These are phyloP conservation scores for Stemphylium vesicarium DNA, from an alignment of 2,329 filamentous ascomycete genomes.

Conservation along the genomic window DNA sequence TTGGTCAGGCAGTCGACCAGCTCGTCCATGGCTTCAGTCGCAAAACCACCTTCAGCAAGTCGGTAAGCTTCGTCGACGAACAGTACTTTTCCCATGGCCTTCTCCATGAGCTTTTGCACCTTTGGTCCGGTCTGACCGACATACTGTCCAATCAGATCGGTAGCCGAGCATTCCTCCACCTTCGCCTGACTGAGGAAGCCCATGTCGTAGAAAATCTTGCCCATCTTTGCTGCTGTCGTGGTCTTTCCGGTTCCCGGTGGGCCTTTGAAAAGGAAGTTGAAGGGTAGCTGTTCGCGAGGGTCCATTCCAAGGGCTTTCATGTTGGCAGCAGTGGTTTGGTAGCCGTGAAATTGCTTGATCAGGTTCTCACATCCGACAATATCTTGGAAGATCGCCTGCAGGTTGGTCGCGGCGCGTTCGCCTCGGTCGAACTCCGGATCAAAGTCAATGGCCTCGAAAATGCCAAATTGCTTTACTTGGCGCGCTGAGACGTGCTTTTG, in stretches of 20 bases:
- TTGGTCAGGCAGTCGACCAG: slow-evolving; percentile 62
- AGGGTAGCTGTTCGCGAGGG: slow-evolving; percentile 65
- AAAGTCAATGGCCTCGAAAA: slow-evolving; percentile 60
- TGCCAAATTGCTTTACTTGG: slow-evolving; percentile 32
- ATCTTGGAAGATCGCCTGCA: slow-evolving; percentile 63
- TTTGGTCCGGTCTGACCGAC: slow-evolving; percentile 74
- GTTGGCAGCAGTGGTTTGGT: slow-evolving; percentile 60
- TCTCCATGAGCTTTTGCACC: slow-evolving; percentile 65
- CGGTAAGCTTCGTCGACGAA: slow-evolving; percentile 78
- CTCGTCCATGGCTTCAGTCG: slow-evolving; percentile 62
- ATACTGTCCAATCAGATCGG: slow-evolving; percentile 72
- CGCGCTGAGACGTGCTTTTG: slow-evolving; percentile 52
- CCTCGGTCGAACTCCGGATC: slow-evolving; percentile 65
- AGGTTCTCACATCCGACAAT: slow-evolving; percentile 65
- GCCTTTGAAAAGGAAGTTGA: slow-evolving; percentile 73
- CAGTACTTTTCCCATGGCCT: slow-evolving; percentile 68
- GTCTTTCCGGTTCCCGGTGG: slow-evolving; percentile 68
- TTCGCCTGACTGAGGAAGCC: slow-evolving; percentile 67
- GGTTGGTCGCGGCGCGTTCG: slow-evolving; percentile 51
- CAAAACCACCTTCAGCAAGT: slow-evolving; percentile 64
- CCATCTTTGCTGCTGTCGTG: slow-evolving; percentile 73
- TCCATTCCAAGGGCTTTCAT: slow-evolving; percentile 62
- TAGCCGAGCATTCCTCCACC: slow-evolving; percentile 70
- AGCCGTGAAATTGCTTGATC: slow-evolving; percentile 60
- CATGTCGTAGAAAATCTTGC: slow-evolving; percentile 76